A percentile compares a stretch with the other conserved stretches of the same genome.
Conservation (phyloP, 1,284 basidiomycete genomes). For the Schizopora paradoxa region DNA sequence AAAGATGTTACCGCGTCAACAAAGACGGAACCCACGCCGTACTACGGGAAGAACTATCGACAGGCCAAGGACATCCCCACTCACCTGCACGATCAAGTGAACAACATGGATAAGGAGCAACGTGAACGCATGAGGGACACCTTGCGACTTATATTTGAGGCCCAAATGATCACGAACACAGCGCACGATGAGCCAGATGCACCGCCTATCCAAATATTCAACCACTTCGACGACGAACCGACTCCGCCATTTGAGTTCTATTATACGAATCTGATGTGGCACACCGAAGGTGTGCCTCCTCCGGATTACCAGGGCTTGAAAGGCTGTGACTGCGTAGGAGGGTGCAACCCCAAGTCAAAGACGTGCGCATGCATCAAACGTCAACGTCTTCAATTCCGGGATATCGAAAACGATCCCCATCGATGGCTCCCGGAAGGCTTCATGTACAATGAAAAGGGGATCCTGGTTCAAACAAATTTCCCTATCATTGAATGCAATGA, state of each 20-base stretch:
- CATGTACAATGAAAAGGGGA: constrained; percentile 57
- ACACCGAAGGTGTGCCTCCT: constrained; percentile 57
- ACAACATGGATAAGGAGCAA: constrained; percentile 31
- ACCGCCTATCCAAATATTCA: constrained; percentile 59
- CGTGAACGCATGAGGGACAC: constrained; percentile 30
- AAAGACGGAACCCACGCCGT: too few relatives aligned
- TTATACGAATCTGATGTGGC: constrained; percentile 75
- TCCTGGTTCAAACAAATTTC: constrained; percentile 40
- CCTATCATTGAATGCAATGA: constrained; percentile 88
- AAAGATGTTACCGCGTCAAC: too few relatives aligned
- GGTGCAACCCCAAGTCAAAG: constrained; percentile 62
- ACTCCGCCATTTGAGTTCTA: constrained; percentile 73
- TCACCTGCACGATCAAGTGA: constrained; percentile 48
- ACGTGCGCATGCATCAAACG: constrained; percentile 63
- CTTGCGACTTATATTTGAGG: constrained; percentile 46
- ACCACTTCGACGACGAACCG: constrained; percentile 57
- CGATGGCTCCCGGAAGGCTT: constrained; percentile 57
- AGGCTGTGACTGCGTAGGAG: constrained; percentile 70
- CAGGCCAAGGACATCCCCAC: constrained; percentile 42
- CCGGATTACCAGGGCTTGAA: constrained; percentile 53
- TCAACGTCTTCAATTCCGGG: constrained; percentile 47
- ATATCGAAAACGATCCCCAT: constrained; percentile 24
- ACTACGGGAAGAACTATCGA: constrained; percentile 28
- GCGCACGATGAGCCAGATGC: constrained; percentile 58
- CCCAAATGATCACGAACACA: constrained; percentile 50